Evolutionary conservation across 306 rosid species (phyloP).

Genomic region (Gastrolobium bilobum): DNA sequence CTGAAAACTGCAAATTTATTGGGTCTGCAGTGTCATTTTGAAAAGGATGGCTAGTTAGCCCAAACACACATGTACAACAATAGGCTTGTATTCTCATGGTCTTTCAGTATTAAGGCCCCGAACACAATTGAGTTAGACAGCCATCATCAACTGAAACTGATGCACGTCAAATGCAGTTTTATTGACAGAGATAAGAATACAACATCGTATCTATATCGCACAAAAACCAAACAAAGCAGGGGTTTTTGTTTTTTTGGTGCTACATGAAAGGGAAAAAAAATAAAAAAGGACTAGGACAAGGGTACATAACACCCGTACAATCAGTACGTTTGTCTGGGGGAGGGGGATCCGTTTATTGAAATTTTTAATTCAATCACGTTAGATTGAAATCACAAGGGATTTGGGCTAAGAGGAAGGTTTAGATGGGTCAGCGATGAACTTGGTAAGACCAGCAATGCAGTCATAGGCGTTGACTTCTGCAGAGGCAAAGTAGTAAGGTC

Average conservation of each 20-base stretch:
- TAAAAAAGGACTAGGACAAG: neutral
- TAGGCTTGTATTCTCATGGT: neutral
- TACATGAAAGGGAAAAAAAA: neutral
- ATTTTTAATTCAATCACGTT: neutral
- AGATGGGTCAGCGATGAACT: constrained; percentile 55
- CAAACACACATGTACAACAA: neutral
- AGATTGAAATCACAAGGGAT: neutral
- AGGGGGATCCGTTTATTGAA: constrained; percentile 6
- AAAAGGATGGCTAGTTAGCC: neutral
- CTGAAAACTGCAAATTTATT: too few relatives aligned
- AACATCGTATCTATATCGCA: neutral
- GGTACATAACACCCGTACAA: neutral
- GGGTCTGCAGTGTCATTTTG: neutral
- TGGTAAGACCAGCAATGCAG: constrained; percentile 69
- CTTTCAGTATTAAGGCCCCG: neutral
- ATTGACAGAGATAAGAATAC: neutral
- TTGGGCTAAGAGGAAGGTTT: constrained; percentile 27
- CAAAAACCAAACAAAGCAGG: neutral
- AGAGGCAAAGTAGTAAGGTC: constrained; percentile 72
- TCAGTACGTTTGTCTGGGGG: neutral
- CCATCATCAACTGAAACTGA: neutral
- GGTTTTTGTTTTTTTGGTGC: neutral
- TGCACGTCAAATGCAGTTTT: neutral
- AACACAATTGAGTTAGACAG: neutral
- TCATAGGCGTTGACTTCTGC: constrained; percentile 52